Evolutionary conservation across 2,329 filamentous ascomycete genomes (phyloP).

Genomic region (Cladosporium sphaerospermum): DNA sequence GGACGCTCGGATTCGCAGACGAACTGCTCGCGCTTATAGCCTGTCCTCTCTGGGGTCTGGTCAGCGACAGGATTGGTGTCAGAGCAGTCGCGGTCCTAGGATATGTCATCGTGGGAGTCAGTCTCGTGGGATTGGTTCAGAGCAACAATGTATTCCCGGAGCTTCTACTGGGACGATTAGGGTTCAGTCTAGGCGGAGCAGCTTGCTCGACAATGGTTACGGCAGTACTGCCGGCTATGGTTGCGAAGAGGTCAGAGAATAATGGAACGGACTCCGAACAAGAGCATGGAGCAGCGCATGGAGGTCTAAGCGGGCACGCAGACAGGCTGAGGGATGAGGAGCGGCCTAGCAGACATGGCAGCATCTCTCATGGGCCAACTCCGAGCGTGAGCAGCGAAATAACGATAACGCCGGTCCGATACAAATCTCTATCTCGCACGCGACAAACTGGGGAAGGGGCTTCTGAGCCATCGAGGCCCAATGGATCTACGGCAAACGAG

Average conservation of each 20-base stretch:
- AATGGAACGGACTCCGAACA: constrained; percentile 11
- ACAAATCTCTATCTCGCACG: constrained; percentile 30
- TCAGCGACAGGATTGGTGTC: constrained; percentile 72
- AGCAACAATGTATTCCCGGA: constrained; percentile 83
- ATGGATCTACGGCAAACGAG: constrained; percentile 1
- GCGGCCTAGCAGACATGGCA: constrained; percentile 25
- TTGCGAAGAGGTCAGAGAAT: constrained; percentile 25
- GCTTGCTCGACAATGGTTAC: constrained; percentile 92
- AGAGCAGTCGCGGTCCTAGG: constrained; percentile 60
- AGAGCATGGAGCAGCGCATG: constrained; percentile 18
- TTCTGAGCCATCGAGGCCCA: constrained; percentile 5
- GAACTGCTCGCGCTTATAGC: constrained; percentile 76
- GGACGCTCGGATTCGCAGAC: constrained; percentile 78
- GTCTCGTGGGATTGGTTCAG: constrained; percentile 76
- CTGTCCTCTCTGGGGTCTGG: constrained; percentile 71
- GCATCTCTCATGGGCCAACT: constrained; percentile 51
- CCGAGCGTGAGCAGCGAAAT: constrained; percentile 66
- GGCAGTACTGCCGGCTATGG: constrained; percentile 74
- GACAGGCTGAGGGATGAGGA: constrained; percentile 22
- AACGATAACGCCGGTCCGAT: constrained; percentile 63
- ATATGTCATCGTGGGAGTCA: constrained; percentile 72
- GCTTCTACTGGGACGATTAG: constrained; percentile 71
- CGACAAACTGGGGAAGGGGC: not conserved
- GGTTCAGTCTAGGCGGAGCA: constrained; percentile 89
- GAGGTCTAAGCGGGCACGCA: constrained; percentile 15